Base-by-base conservation (phyloP, 805 yeast species). In the Tetrapisispora namnaoensis region DNA sequence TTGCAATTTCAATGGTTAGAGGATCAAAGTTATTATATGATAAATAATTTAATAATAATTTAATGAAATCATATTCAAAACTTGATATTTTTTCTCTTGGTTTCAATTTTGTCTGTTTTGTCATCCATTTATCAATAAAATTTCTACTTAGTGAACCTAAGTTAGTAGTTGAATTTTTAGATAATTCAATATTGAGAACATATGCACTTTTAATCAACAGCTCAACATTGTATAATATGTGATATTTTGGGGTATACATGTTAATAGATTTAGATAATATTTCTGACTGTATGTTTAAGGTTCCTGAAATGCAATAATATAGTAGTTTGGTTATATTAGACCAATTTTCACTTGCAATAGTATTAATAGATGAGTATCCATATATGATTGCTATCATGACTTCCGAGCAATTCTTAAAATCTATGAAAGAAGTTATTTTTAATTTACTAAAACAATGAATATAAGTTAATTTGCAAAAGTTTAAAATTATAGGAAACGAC, bases 61-160 rank as follows among this genome's bases (percentile, higher is more conserved):
- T 54, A 1, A 63, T 17, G 48, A 63, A 59, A 1, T 55, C 53
- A 3, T 37, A 27, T 49, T 66, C 70, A 27, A 65, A 51, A 3
- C 48, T 17, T 1, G 62, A 55, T 14, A 57, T 46, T 16, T 43
- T 37, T 34, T 48, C 55, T 0, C 30, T 46, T 2, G 13, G 4
- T 4, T 2, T 2, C 5, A 30, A 20, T 6, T 42, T 17, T 1
- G n/a, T 10, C 24, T 44, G 17, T 7, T 37, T 47, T 14, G 30
- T 48, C 7, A 66, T 35, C 70, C 74, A 70, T 42, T 63, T 61
- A 9, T 52, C 55, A 10, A 60, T 49, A 47, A 67, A 70, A n/a
- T 57, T 51, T 11, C 58, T 54, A 1, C 67, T 46, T 18, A 71
- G 63, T 42, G 63, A 61, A 1, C 51, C 51, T 13, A 71, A 51